These are phyloP conservation scores for Corylus heterophylla DNA, from an alignment of 306 rosid species.

Conservation along the genomic window DNA sequence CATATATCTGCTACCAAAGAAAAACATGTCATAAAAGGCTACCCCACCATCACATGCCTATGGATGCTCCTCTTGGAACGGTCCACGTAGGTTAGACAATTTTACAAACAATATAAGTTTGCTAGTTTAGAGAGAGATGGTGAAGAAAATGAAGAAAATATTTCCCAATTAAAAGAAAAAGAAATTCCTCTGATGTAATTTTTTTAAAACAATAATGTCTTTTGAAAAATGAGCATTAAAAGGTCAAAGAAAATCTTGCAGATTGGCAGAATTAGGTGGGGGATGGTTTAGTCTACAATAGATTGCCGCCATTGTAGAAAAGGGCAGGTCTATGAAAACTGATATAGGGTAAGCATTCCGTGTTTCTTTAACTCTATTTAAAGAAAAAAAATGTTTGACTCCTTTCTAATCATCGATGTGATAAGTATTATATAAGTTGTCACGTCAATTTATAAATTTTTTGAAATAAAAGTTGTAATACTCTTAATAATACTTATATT, in stretches of 20 bases:
- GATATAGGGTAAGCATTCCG: not conserved
- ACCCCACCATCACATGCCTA: slow-evolving; percentile 37
- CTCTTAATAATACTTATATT: no score
- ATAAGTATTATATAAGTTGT: no score
- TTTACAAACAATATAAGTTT: not conserved
- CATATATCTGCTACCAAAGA: not conserved
- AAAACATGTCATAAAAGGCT: not conserved
- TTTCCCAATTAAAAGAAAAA: no score
- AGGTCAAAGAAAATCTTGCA: not conserved
- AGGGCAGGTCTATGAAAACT: not conserved
- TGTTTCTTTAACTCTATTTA: no score
- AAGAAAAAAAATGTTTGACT: no score
- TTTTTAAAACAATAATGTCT: no score
- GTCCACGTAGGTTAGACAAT: slow-evolving; percentile 5
- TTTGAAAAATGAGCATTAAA: not conserved
- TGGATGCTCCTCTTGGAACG: not conserved
- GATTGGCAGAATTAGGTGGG: not conserved
- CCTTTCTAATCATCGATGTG: no score
- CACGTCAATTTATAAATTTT: no score
- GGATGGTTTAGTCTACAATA: not conserved
- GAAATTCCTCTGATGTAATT: no score
- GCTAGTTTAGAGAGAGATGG: not conserved
- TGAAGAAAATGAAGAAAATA: not conserved
- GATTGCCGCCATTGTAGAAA: not conserved
- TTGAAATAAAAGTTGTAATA: no score